Conservation (phyloP, 2,329 filamentous ascomycete species). For the Apiospora hydei region DNA sequence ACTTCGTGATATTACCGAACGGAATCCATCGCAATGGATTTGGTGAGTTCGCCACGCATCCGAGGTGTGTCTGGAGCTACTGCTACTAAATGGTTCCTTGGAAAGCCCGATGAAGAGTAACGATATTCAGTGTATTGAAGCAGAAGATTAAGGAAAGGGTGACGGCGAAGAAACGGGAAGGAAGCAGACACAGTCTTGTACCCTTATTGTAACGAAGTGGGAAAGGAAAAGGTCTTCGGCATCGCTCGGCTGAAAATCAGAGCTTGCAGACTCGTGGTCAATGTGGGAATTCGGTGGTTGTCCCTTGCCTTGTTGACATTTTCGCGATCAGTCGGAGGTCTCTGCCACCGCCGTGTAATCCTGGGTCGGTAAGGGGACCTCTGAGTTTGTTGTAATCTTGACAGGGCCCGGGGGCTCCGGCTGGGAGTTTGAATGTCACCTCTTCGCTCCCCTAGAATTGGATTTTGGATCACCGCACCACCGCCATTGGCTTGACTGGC, state of each 20-base stretch:
- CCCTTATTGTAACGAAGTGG: background rate
- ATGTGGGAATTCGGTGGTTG: too few species aligned
- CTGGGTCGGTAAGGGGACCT: background rate
- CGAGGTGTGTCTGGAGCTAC: background rate
- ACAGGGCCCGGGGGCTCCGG: background rate
- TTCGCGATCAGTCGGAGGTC: background rate
- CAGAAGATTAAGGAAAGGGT: background rate
- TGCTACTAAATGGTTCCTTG: too few species aligned
- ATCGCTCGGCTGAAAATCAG: too few species aligned
- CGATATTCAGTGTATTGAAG: too few species aligned
- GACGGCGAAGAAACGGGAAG: background rate
- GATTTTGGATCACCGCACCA: background rate
- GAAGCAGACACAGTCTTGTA: background rate
- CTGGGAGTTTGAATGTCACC: background rate
- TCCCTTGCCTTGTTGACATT: background rate
- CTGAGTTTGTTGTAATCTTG: background rate
- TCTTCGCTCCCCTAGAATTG: background rate
- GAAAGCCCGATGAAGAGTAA: too few species aligned
- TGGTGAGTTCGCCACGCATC: background rate
- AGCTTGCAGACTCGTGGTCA: too few species aligned
- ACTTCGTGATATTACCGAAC: background rate
- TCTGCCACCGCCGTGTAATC: background rate
- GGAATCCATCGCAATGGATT: background rate
- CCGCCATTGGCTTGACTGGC: background rate
- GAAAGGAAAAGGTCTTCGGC: too few species aligned